A percentile compares a stretch with the other conserved stretches of the same genome.
phyloP scores from a whole-genome alignment of 768 basidiomycete genomes.

The Pleurotus cornucopiae region DNA sequence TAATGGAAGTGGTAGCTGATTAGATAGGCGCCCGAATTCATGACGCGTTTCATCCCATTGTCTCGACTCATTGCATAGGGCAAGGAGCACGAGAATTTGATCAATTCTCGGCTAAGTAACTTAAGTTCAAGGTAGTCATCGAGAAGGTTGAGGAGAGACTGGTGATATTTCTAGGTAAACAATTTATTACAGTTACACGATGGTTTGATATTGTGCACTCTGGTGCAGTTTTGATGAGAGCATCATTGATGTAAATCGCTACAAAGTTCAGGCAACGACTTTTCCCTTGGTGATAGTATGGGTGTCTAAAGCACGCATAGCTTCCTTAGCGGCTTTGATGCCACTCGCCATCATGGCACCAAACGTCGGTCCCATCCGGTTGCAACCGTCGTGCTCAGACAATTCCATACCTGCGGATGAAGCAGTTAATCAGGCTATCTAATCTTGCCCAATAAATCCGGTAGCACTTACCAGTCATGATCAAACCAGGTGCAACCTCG shows the following conservation, averaged over 20 bases:
- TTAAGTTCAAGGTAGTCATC: neutral
- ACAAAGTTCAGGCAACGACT: constrained; percentile 34
- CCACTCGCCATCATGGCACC: constrained; percentile 80
- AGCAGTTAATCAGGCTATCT: constrained; percentile 6
- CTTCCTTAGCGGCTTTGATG: constrained; percentile 66
- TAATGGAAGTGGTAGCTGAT: neutral
- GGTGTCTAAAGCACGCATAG: constrained; percentile 46
- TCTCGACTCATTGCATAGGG: neutral
- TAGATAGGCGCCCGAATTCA: neutral
- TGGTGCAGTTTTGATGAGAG: no score
- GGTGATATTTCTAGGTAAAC: no score
- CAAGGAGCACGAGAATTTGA: neutral
- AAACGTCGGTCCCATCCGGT: constrained; percentile 77
- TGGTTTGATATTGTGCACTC: no score
- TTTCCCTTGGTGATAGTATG: constrained; percentile 51
- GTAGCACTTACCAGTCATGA: constrained; percentile 49
- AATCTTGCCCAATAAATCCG: constrained; percentile 23
- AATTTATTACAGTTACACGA: no score
- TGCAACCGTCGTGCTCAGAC: constrained; percentile 75
- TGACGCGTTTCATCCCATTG: neutral
- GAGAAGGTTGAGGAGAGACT: neutral
- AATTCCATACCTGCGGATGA: constrained; percentile 69
- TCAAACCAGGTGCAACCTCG: constrained; percentile 70
- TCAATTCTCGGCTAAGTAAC: neutral
- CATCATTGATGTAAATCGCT: neutral